A percentile compares a stretch with the other conserved stretches of the same genome.
These are phyloP conservation scores for Wickerhamomyces kurtzmanii DNA, from an alignment of 805 yeast genomes.

Conservation along the genomic window DNA sequence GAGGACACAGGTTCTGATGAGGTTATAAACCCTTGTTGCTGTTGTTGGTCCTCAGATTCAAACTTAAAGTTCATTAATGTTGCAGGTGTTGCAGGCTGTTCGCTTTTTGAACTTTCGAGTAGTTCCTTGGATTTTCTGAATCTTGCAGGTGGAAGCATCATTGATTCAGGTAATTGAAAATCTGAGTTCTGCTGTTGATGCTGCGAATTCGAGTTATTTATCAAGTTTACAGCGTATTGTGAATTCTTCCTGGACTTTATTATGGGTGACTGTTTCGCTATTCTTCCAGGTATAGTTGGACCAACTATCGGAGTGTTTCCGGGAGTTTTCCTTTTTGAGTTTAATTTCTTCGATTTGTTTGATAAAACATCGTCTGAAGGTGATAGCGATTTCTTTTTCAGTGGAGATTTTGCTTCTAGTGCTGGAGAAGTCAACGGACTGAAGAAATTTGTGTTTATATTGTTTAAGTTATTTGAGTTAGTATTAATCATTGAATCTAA, in stretches of 20 bases:
- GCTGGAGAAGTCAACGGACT: constrained; percentile 65
- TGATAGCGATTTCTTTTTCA: constrained; percentile 10
- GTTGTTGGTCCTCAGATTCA: constrained; percentile 4
- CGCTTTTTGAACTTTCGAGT: constrained; percentile 13
- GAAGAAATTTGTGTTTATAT: constrained; percentile 11
- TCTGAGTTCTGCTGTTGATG: constrained; percentile 8
- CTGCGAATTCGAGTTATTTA: constrained; percentile 1
- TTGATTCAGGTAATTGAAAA: constrained; percentile 10
- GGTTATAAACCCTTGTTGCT: constrained; percentile 1
- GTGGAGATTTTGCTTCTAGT: constrained; percentile 31
- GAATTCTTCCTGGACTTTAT: constrained; percentile 19
- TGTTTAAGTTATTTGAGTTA: constrained; percentile 2
- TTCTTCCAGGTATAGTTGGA: constrained; percentile 22
- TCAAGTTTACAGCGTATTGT: too few relatives aligned
- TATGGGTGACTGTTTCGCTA: constrained; percentile 27
- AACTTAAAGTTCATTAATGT: constrained; percentile 15
- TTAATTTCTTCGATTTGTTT: constrained; percentile 9
- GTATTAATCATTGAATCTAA: constrained; percentile 22
- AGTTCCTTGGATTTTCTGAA: constrained; percentile 13
- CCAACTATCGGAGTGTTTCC: constrained; percentile 27
- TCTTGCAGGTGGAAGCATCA: too few relatives aligned
- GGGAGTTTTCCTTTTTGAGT: constrained; percentile 27
- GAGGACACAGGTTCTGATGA: too few relatives aligned
- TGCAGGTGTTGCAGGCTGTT: constrained; percentile 16
- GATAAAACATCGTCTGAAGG: constrained; percentile 13